These are phyloP conservation scores for Amyloporia xantha DNA, from an alignment of 768 basidiomycete species.

Conservation along the genomic window DNA sequence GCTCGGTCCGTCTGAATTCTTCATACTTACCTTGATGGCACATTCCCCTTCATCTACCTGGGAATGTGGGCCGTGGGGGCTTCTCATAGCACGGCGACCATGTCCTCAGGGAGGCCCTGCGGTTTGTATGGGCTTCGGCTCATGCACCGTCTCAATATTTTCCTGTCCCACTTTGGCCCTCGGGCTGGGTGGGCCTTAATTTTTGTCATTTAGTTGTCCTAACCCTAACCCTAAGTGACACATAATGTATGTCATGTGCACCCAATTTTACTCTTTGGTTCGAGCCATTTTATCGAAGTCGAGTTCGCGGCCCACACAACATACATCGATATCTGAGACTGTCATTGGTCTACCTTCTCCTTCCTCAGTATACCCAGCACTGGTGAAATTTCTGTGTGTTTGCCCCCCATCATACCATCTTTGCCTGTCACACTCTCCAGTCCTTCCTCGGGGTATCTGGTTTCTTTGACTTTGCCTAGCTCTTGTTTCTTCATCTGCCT, in stretches of 20 bases:
- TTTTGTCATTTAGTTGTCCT: slow-evolving; percentile 21
- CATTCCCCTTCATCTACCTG: slow-evolving; percentile 31
- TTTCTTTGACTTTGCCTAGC: background rate
- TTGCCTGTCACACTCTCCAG: too few relatives aligned
- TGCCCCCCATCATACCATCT: too few relatives aligned
- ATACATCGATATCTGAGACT: background rate
- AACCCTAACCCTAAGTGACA: slow-evolving; percentile 25
- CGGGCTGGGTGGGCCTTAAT: slow-evolving; percentile 41
- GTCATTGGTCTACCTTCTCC: background rate
- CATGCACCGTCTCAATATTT: slow-evolving; percentile 43
- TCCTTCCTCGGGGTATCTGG: too few relatives aligned
- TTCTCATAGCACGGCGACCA: slow-evolving; percentile 49
- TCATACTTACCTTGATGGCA: slow-evolving; percentile 33
- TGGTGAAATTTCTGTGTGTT: background rate
- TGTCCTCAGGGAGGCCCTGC: slow-evolving; percentile 40
- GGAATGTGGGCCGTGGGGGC: slow-evolving; percentile 31
- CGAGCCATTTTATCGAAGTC: too few relatives aligned
- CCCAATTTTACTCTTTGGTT: background rate
- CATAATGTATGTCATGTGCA: background rate
- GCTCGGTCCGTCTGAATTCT: slow-evolving; percentile 6
- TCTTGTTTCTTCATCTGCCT: background rate
- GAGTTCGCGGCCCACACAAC: too few relatives aligned
- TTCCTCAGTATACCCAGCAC: background rate
- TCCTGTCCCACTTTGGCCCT: slow-evolving; percentile 43
- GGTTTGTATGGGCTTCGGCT: slow-evolving; percentile 44